Percentiles rank a stretch among this genome's conserved stretches.
phyloP scores from a whole-genome alignment of 2,329 filamentous ascomycete species.

The Aspergillus bombycis region DNA sequence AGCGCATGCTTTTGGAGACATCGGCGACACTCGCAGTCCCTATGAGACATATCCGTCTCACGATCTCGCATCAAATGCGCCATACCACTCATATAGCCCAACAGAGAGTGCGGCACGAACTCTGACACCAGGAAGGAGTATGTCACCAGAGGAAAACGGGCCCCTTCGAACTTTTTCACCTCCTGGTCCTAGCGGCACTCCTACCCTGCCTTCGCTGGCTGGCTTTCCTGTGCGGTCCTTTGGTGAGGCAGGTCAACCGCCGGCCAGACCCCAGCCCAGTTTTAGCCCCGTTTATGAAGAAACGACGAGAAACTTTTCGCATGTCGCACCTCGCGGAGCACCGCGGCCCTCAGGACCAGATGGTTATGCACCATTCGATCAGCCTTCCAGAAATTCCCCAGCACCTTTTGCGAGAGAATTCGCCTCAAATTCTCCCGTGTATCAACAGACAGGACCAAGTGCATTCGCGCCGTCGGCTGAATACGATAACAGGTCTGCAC shows the following conservation, averaged over 20 bases:
- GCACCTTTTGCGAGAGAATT: slow-evolving; percentile 2
- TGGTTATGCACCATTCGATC: slow-evolving; percentile 29
- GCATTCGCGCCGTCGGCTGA: slow-evolving; percentile 26
- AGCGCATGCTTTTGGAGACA: slow-evolving; percentile 6
- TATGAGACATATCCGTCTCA: slow-evolving; percentile 8
- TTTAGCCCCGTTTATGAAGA: slow-evolving; percentile 22
- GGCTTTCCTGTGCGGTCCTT: slow-evolving; percentile 22
- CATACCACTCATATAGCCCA: slow-evolving; percentile 27
- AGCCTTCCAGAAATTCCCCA: slow-evolving; percentile 12
- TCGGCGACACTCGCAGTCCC: slow-evolving; percentile 9
- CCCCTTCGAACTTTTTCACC: slow-evolving; percentile 16
- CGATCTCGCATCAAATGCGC: slow-evolving; percentile 2
- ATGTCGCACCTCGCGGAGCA: slow-evolving; percentile 14
- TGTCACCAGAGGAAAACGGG: slow-evolving; percentile 11
- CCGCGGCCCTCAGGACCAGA: slow-evolving; percentile 15
- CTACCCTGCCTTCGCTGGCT: slow-evolving; percentile 13
- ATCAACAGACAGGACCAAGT: slow-evolving; percentile 24
- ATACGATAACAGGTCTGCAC: slow-evolving; percentile 24
- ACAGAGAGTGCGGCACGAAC: slow-evolving; percentile 26
- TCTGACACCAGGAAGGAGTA: slow-evolving; percentile 17
- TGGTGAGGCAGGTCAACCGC: slow-evolving; percentile 15
- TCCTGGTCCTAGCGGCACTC: slow-evolving; percentile 9
- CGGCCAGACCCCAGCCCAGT: slow-evolving; percentile 17
- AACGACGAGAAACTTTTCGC: slow-evolving; percentile 21
- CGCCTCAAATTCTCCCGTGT: slow-evolving; percentile 14